Conservation (phyloP, 139 green algal genomes). For the Picochlorum sp. region DNA sequence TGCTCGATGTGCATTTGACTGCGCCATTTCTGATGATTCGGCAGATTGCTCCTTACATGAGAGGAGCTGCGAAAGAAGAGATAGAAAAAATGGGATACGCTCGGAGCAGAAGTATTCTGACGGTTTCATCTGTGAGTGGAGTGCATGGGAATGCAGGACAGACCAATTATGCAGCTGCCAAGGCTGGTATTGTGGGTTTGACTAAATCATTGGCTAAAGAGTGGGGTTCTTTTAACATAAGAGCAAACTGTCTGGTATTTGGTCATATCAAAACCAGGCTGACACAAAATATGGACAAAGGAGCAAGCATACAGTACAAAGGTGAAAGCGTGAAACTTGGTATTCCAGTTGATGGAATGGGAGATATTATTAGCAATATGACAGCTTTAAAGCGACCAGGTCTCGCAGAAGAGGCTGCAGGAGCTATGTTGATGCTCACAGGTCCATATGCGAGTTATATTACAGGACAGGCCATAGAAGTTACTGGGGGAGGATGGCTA, state of each 20-base stretch:
- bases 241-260: constrained; percentile 68
- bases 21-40: constrained; percentile 70
- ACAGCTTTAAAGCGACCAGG: constrained; percentile 59
- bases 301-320: constrained; percentile 36
- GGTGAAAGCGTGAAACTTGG: constrained; percentile 58
- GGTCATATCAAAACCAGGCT: constrained; percentile 73
- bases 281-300: constrained; percentile 48
- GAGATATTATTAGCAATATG: constrained; percentile 22
- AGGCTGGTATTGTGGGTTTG: constrained; percentile 63
- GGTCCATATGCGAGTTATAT: constrained; percentile 44
- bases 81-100: constrained; percentile 33
- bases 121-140: constrained; percentile 67
- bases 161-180: constrained; percentile 36
- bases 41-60: constrained; percentile 55
- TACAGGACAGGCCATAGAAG: constrained; percentile 44
- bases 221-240: constrained; percentile 72
- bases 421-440: constrained; percentile 63
- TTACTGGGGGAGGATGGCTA: constrained; percentile 26
- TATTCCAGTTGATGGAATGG: constrained; percentile 43
- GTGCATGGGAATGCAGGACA: constrained; percentile 51
- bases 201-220: constrained; percentile 72
- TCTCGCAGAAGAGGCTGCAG: constrained; percentile 64
- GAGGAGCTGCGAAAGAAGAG: constrained; percentile 61
- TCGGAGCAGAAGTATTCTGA: constrained; percentile 62
- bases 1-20: constrained; percentile 74